These are phyloP conservation scores for Phaffia australis DNA, from an alignment of 768 basidiomycete genomes.

Conservation along the genomic window DNA sequence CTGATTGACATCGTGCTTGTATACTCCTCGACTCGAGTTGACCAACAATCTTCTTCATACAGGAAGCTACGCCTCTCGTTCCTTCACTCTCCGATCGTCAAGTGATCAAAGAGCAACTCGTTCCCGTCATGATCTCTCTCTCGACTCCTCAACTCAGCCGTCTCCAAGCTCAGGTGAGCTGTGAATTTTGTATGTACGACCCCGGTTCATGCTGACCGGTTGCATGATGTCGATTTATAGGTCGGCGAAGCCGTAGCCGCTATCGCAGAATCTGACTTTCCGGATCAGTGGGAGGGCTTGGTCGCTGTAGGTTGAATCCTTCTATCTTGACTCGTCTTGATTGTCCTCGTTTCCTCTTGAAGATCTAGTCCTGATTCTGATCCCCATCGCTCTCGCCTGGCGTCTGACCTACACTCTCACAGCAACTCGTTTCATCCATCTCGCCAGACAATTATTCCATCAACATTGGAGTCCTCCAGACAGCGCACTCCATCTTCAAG, in stretches of 20 bases:
- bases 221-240: constrained; percentile 45
- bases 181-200: neutral
- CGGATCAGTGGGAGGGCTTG: constrained; percentile 71
- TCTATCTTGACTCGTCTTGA: neutral
- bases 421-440: constrained; percentile 83
- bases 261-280: constrained; percentile 87
- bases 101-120: constrained; percentile 60
- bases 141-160: constrained; percentile 45
- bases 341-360: neutral
- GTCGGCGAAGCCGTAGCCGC: constrained; percentile 86
- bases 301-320: constrained; percentile 59
- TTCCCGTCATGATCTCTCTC: constrained; percentile 82
- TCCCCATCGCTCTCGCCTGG: neutral
- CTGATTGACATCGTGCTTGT: neutral
- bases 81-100: constrained; percentile 50
- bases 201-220: neutral
- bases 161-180: constrained; percentile 23
- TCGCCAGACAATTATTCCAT: constrained; percentile 68
- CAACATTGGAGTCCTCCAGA: constrained; percentile 82
- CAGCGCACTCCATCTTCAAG: constrained; percentile 88
- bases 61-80: constrained; percentile 20
- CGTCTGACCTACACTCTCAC: neutral
- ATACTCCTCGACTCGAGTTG: neutral
- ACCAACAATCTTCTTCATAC: neutral
- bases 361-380: neutral